Conservation (phyloP, 2,329 filamentous ascomycete species). For the Mycosphaerelloides madeirae region DNA sequence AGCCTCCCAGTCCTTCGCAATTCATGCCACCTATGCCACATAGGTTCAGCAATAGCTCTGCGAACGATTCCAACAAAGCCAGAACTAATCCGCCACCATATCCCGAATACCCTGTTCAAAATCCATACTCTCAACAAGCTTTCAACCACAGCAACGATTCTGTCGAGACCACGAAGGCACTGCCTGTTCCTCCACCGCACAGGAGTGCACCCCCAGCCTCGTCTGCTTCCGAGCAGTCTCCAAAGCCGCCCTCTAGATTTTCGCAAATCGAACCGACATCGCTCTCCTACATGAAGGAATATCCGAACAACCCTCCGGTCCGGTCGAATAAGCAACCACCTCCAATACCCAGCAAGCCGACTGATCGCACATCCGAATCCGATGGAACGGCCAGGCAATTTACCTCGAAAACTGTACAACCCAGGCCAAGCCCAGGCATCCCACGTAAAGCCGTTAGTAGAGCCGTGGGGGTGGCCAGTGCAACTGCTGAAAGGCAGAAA, state of each 20-base stretch:
- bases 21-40: constrained; percentile 19
- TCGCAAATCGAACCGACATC: constrained; percentile 22
- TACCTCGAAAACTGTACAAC: constrained; percentile 21
- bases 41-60: constrained; percentile 15
- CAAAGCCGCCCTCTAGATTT: constrained; percentile 8
- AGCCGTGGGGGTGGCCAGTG: constrained; percentile 30
- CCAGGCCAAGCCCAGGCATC: constrained; percentile 23
- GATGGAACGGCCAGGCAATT: constrained; percentile 14
- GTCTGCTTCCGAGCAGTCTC: constrained; percentile 1
- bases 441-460: constrained; percentile 34
- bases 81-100: constrained; percentile 25
- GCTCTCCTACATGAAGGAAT: constrained; percentile 47
- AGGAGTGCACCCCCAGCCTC: constrained; percentile 7
- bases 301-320: constrained; percentile 37
- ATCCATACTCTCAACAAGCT: constrained; percentile 21
- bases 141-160: constrained; percentile 28
- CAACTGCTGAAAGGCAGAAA: constrained; percentile 29
- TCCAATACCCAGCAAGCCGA: constrained; percentile 21
- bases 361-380: constrained; percentile 20
- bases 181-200: constrained; percentile 26
- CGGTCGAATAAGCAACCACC: constrained; percentile 28
- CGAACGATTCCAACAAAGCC: constrained; percentile 15
- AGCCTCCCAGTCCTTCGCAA: constrained; percentile 30
- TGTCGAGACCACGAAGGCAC: constrained; percentile 16
- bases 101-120: constrained; percentile 27